Conservation (phyloP, 768 basidiomycete genomes). For the Heimioporus sp. region DNA sequence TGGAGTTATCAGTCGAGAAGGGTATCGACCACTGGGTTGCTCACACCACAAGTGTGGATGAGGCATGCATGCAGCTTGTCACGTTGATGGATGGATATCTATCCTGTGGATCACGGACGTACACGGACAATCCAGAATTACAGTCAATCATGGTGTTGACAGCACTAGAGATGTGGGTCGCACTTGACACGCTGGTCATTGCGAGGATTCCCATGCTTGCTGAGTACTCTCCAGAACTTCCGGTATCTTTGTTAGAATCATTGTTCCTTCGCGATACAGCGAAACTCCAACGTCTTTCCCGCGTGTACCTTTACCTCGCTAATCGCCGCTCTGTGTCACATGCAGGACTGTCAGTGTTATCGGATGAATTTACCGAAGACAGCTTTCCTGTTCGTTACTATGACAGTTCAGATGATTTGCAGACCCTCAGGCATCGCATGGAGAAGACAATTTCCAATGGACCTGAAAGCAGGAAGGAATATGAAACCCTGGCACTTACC, state of each 20-base stretch:
- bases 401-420: constrained; percentile 13
- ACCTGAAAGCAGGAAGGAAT: too few species aligned
- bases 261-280: constrained; percentile 26
- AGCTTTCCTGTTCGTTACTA: constrained; percentile 37
- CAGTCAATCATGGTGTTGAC: constrained; percentile 40
- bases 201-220: constrained; percentile 20
- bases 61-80: constrained; percentile 5
- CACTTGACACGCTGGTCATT: constrained; percentile 21
- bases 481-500: too few species aligned
- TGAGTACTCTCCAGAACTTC: constrained; percentile 29
- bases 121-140: constrained; percentile 32
- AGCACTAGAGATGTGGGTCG: constrained; percentile 31
- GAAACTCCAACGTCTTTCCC: constrained; percentile 25
- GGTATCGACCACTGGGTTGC: constrained; percentile 32
- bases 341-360: constrained; percentile 32
- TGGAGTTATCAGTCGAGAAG: constrained; percentile 32
- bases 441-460: constrained; percentile 23
- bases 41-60: not conserved
- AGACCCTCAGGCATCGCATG: constrained; percentile 24
- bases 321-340: constrained; percentile 21
- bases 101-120: not conserved
- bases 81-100: constrained; percentile 24
- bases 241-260: constrained; percentile 13
- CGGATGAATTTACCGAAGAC: constrained; percentile 4
- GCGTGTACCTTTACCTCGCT: constrained; percentile 29